phyloP scores from a whole-genome alignment of 305 asterid genomes.

The Rubia balearica region DNA sequence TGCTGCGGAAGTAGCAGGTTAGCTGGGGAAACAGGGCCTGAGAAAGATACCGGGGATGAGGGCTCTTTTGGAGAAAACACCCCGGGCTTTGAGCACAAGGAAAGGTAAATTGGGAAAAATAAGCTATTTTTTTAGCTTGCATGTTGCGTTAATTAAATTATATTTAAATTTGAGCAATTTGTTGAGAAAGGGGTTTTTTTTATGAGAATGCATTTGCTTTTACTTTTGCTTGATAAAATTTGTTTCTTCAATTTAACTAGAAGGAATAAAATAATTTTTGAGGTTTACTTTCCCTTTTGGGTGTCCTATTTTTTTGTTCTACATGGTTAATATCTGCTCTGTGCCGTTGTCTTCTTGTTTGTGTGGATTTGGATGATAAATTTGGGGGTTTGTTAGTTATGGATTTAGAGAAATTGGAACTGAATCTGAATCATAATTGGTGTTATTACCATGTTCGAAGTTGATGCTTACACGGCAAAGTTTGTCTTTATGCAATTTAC shows the following conservation, averaged over 20 bases:
- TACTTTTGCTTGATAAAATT: neutral
- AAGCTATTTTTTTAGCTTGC: neutral
- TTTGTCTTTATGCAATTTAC: neutral
- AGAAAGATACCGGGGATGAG: slow-evolving; percentile 34
- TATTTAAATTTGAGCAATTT: neutral
- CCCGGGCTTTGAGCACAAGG: slow-evolving; percentile 39
- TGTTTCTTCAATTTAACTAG: slow-evolving; percentile 6
- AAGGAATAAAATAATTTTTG: neutral
- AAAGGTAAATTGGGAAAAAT: slow-evolving; percentile 30
- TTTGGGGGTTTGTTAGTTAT: neutral
- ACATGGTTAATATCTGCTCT: neutral
- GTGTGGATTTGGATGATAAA: neutral
- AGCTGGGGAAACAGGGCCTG: slow-evolving; percentile 22
- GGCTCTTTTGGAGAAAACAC: slow-evolving; percentile 53
- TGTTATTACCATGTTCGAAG: neutral
- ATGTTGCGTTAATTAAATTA: neutral
- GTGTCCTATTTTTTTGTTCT: neutral
- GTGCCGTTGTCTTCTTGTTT: neutral
- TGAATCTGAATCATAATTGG: too few relatives aligned
- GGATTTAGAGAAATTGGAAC: neutral
- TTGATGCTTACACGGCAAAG: neutral
- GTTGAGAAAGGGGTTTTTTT: neutral
- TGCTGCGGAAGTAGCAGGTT: slow-evolving; percentile 18
- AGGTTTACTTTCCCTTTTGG: neutral
- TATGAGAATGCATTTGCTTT: slow-evolving; percentile 6